Conservation (phyloP, 768 basidiomycete genomes). For the Auriscalpium orientale region DNA sequence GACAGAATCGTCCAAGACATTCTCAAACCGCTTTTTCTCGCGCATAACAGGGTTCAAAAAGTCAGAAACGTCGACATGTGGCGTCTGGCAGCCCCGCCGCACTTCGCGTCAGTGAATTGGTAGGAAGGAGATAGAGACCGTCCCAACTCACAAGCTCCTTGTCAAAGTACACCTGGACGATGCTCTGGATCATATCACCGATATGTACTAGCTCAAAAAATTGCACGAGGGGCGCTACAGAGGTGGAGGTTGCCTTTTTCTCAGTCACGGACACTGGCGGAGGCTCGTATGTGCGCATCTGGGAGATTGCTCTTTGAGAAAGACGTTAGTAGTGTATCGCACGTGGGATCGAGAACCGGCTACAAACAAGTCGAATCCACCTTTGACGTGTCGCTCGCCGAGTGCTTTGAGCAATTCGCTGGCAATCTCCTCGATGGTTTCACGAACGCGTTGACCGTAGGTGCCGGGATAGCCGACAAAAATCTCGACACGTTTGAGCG, state of each 20-base stretch:
- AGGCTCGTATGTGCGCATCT: conserved; percentile 87
- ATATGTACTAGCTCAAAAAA: conserved; percentile 98
- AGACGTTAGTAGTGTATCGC: conserved; percentile 2
- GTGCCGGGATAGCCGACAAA: conserved; percentile 83
- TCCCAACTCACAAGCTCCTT: conserved; percentile 72
- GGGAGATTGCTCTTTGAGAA: conserved; percentile 64
- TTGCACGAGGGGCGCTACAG: conserved; percentile 85
- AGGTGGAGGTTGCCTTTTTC: conserved; percentile 25
- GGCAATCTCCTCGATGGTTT: conserved; percentile 92
- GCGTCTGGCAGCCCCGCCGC: conserved; percentile 44
- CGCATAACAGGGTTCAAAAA: conserved; percentile 89
- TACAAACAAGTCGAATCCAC: conserved; percentile 57
- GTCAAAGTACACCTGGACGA: conserved; percentile 98
- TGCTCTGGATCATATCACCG: conserved; percentile 94
- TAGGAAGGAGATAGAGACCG: not conserved
- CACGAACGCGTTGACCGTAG: conserved; percentile 80
- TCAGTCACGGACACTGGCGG: conserved; percentile 71
- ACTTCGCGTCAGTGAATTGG: not conserved
- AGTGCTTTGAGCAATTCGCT: conserved; percentile 75
- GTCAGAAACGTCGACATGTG: conserved; percentile 87
- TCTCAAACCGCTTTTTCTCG: conserved; percentile 96
- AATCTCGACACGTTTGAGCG: conserved; percentile 86
- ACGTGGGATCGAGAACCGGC: not conserved
- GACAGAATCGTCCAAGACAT: conserved; percentile 85
- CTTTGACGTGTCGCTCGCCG: conserved; percentile 68